Evolutionary conservation across 148 eudicot genomes (phyloP).

Genomic region (Arctostaphylos glauca): DNA sequence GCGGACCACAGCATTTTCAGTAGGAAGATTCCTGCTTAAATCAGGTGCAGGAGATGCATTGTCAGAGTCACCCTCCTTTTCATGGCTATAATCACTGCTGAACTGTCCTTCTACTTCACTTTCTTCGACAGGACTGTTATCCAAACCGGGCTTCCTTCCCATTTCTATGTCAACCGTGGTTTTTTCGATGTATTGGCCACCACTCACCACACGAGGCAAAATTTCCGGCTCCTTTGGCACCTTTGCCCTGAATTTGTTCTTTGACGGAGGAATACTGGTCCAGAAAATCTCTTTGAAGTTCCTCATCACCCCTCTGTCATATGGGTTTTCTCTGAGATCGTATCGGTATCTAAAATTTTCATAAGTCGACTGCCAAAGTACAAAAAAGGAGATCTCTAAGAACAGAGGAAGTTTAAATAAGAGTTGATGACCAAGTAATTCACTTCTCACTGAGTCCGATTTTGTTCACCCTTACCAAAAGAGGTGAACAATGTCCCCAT

Average conservation of each 20-base stretch:
- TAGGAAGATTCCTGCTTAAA: conserved; percentile 2
- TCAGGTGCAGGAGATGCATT: conserved; percentile 8
- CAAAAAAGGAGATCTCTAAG: conserved; percentile 9
- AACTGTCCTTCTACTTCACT: not conserved
- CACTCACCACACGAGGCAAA: conserved; percentile 14
- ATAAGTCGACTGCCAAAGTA: conserved; percentile 43
- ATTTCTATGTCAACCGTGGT: conserved; percentile 21
- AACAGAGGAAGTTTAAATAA: not conserved
- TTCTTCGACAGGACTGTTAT: conserved; percentile 13
- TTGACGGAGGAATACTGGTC: conserved; percentile 33
- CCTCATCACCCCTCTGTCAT: conserved; percentile 32
- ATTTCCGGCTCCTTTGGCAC: conserved; percentile 27
- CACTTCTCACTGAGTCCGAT: not conserved
- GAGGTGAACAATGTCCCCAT: not conserved
- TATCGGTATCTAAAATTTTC: conserved; percentile 42
- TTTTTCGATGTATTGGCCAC: conserved; percentile 12
- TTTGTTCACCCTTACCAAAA: too few species aligned
- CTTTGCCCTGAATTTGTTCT: conserved; percentile 39
- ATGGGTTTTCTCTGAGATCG: conserved; percentile 31
- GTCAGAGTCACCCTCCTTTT: conserved; percentile 8
- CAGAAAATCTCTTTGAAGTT: conserved; percentile 39
- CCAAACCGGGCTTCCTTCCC: conserved; percentile 28
- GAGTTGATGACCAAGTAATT: not conserved
- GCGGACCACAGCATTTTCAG: not conserved
- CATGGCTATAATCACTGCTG: conserved; percentile 4